Percentiles rank a stretch among this genome's conserved stretches.
Conservation (phyloP, 2,329 filamentous ascomycete species). For the Trichoderma atrobrunneum region DNA sequence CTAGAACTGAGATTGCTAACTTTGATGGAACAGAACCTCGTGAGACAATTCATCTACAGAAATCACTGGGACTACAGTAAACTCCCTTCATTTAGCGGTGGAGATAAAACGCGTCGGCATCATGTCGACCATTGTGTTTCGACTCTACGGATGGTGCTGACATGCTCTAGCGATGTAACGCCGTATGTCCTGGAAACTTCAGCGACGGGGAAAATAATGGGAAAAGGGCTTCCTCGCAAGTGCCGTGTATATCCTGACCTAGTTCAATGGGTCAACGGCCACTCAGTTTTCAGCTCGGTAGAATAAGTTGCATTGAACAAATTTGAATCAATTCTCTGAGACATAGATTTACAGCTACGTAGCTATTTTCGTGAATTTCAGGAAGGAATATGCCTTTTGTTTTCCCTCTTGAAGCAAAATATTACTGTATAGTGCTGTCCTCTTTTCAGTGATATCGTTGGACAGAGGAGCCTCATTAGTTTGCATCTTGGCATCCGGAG, state of each 20-base stretch:
- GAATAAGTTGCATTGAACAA: background rate
- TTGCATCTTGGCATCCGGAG: background rate
- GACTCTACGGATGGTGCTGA: background rate
- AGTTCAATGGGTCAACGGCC: background rate
- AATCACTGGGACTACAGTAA: background rate
- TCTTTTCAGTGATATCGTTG: background rate
- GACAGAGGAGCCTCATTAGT: background rate
- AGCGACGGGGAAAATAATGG: background rate
- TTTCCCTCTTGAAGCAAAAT: background rate
- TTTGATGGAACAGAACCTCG: background rate
- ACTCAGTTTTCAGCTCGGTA: background rate
- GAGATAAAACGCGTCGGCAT: background rate
- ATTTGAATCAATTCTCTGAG: background rate
- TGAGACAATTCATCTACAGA: background rate
- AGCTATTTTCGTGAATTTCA: background rate
- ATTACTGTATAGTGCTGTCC: background rate
- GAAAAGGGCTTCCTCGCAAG: background rate
- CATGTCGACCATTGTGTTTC: background rate
- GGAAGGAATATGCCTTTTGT: no score
- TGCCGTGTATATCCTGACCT: background rate
- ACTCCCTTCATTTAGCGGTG: background rate
- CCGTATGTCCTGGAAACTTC: background rate
- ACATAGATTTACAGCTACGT: background rate
- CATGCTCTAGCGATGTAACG: background rate
- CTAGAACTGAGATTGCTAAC: accelerated